phyloP scores from a whole-genome alignment of 2,329 filamentous ascomycete species.

The Cladophialophora chaetospira region DNA sequence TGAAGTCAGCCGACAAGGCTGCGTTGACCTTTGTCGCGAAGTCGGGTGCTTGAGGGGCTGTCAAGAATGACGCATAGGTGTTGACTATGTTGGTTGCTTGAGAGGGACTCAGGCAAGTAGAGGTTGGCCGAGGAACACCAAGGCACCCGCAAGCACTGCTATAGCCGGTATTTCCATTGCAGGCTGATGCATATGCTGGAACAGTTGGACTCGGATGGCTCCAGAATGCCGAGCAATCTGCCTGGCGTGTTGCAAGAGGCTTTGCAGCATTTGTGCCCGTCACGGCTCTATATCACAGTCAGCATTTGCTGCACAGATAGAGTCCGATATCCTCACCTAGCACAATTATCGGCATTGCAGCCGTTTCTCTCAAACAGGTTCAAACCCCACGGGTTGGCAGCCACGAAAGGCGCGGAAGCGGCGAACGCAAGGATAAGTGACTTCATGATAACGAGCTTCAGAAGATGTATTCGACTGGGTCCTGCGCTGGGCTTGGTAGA shows the following conservation, averaged over 20 bases:
- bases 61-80: constrained; percentile 24
- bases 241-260: constrained; percentile 18
- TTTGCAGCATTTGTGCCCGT: constrained; percentile 13
- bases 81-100: constrained; percentile 19
- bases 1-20: constrained; percentile 26
- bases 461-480: not conserved
- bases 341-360: constrained; percentile 22
- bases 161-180: constrained; percentile 9
- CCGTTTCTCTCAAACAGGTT: constrained; percentile 11
- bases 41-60: constrained; percentile 20
- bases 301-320: not conserved
- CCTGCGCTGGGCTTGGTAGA: too few relatives aligned
- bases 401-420: constrained; percentile 5
- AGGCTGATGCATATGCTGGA: constrained; percentile 21
- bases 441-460: constrained; percentile 12
- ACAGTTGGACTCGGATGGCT: constrained; percentile 16
- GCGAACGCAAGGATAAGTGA: constrained; percentile 11
- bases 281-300: constrained; percentile 11
- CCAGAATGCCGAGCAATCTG: constrained; percentile 22
- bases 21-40: constrained; percentile 25
- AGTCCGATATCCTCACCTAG: constrained; percentile 7
- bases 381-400: constrained; percentile 12
- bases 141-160: constrained; percentile 22
- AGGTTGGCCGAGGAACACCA: constrained; percentile 10
- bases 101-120: constrained; percentile 14